phyloP scores from a whole-genome alignment of 1,139 yeast genomes.

The Debaryomyces psychrophilus region DNA sequence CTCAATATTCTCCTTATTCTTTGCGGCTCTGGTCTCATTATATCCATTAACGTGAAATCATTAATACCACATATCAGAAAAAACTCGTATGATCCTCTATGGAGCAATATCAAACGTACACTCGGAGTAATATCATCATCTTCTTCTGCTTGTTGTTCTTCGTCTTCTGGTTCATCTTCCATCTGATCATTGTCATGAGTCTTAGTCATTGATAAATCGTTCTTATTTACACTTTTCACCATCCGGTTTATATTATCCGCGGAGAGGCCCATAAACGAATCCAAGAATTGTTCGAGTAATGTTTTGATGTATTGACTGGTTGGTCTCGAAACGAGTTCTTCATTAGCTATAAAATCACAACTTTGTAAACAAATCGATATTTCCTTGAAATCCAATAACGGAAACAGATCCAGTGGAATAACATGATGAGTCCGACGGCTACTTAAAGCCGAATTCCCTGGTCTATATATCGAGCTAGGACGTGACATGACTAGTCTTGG shows the following conservation, averaged over 20 bases:
- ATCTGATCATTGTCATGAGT: conserved; percentile 9
- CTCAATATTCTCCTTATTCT: conserved; percentile 70
- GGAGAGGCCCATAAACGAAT: conserved; percentile 66
- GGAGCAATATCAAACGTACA: conserved; percentile 54
- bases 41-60: conserved; percentile 75
- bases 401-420: conserved; percentile 51
- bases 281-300: conserved; percentile 72
- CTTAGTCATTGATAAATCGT: conserved; percentile 12
- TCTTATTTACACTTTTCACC: conserved; percentile 16
- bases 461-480: conserved; percentile 28
- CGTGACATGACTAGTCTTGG: conserved; percentile 25
- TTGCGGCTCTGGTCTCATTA: conserved; percentile 63
- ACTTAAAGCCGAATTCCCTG: conserved; percentile 19
- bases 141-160: conserved; percentile 35
- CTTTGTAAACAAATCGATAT: conserved; percentile 62
- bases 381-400: conserved; percentile 67
- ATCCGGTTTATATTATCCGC: conserved; percentile 43
- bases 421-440: conserved; percentile 21
- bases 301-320: conserved; percentile 62
- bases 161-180: conserved; percentile 15
- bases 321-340: conserved; percentile 67
- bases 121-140: conserved; percentile 35
- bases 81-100: conserved; percentile 62
- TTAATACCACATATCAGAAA: conserved; percentile 73
- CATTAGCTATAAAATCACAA: conserved; percentile 65